Base-by-base conservation (phyloP, 2,329 filamentous ascomycete genomes). In the Dryadomyces quercus-mongolicae region DNA sequence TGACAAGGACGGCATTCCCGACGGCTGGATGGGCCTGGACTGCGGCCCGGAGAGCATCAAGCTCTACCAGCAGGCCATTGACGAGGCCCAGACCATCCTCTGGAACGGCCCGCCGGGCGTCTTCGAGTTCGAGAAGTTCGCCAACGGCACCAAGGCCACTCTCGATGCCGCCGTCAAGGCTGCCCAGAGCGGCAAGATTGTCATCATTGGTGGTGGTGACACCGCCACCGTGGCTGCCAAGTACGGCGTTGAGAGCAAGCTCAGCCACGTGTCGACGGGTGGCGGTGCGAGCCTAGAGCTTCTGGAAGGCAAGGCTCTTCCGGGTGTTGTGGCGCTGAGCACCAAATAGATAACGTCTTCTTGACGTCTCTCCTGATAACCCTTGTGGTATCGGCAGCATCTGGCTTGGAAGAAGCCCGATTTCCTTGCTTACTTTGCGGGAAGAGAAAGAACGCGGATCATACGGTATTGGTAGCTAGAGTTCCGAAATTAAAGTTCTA, bases 81-180 rank as follows among this genome's bases (percentile, higher is more conserved):
- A 78, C 61, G 84, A 92, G 65, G 82, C 92, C 61, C 84, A 96
- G 80, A 98, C 93, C 55, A 96, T 98, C 70, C 86, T 98, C 60
- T 98, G 93, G 93, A 98, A 98, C 77, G 93, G 93, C 55, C 93
- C 93, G 54, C 84, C 92, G 16, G 93, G 93, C 71, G 93, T 98
- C 63, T 98, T 98, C 65, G 93, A 98, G 81, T 86, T 97, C 67
- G 88, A 96, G 58, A 85, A 87, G 68, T 98, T 98, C 70, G 88
- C 91, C 66, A 84, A 78, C 59, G 93, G 89, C 64, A 98, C 93
- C 66, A 95, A 95, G 81, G 79, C 82, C 58, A 95, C 88, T 51
- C 83, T 98, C 62, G 88, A 96, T 66, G 88, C 89, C 55, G 91
- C 85, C 53, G 90, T 97, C 53, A 78, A 78, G 22, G 93, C 86